These are phyloP conservation scores for Globisporangium lucens DNA, from an alignment of 352 stramenopile species.

Conservation along the genomic window DNA sequence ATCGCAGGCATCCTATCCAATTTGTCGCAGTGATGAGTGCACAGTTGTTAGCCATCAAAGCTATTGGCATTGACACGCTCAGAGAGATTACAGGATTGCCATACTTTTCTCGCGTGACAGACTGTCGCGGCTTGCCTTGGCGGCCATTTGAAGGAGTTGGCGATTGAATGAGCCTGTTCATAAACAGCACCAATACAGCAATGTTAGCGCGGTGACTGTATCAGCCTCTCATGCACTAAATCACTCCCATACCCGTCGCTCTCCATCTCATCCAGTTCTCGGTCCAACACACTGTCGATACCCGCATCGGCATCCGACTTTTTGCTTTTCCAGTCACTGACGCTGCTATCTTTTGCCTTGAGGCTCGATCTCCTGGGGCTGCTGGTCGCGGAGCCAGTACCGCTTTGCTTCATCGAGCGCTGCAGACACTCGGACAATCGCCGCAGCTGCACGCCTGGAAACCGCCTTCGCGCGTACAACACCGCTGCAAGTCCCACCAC, in stretches of 20 bases:
- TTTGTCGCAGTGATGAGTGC: background rate
- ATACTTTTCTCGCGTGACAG: constrained; percentile 35
- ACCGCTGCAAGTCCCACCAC: constrained; percentile 43
- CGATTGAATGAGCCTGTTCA: constrained; percentile 13
- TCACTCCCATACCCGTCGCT: constrained; percentile 5
- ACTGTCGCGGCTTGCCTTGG: constrained; percentile 17
- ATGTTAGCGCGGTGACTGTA: background rate
- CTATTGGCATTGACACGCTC: background rate
- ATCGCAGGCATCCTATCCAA: constrained; percentile 53
- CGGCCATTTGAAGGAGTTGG: background rate
- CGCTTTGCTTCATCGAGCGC: constrained; percentile 13
- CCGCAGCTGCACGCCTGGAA: constrained; percentile 17
- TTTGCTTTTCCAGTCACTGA: constrained; percentile 15
- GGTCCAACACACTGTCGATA: constrained; percentile 10
- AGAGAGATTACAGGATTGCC: background rate
- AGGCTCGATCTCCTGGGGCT: background rate
- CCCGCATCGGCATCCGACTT: constrained; percentile 11
- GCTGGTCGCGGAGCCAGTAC: background rate
- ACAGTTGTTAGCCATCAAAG: background rate
- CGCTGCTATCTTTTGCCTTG: constrained; percentile 5
- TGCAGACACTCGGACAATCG: constrained; percentile 12
- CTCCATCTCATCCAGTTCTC: constrained; percentile 18
- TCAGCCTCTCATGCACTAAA: too few species aligned
- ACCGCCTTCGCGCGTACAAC: constrained; percentile 55
- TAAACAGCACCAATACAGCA: background rate